Conservation (phyloP, 768 basidiomycete species). For the Lactifluus subvellereus region DNA sequence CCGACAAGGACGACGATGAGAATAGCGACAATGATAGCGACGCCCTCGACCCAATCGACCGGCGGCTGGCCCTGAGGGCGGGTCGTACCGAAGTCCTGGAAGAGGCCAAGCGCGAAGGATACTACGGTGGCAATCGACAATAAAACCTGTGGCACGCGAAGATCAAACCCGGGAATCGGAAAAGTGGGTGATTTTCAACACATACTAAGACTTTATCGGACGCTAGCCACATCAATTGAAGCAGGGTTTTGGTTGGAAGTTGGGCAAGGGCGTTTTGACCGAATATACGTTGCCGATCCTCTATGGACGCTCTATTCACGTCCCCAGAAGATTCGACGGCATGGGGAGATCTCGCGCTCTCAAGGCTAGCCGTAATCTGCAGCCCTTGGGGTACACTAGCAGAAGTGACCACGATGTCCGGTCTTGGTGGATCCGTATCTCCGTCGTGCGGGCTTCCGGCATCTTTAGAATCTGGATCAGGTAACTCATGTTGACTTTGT, state of each 20-base stretch:
- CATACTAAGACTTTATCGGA: constrained; percentile 60
- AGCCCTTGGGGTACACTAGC: constrained; percentile 28
- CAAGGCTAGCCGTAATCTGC: constrained; percentile 17
- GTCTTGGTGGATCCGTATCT: constrained; percentile 29
- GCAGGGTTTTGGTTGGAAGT: constrained; percentile 43
- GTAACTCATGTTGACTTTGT: not conserved
- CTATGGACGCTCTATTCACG: constrained; percentile 34
- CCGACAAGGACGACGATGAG: constrained; percentile 81
- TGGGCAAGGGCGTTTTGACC: constrained; percentile 48
- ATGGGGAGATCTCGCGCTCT: not conserved
- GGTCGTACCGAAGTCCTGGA: constrained; percentile 82
- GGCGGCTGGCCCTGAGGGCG: constrained; percentile 56
- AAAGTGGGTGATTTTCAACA: constrained; percentile 16
- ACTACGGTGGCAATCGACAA: constrained; percentile 89
- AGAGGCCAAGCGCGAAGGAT: constrained; percentile 89
- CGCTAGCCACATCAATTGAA: constrained; percentile 56
- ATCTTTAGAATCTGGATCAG: not conserved
- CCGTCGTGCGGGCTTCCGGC: constrained; percentile 13
- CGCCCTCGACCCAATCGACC: constrained; percentile 97
- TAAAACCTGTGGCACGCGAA: constrained; percentile 58
- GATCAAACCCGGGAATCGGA: constrained; percentile 27
- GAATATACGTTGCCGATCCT: constrained; percentile 44
- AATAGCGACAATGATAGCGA: constrained; percentile 73
- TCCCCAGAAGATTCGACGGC: not conserved
- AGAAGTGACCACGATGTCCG: constrained; percentile 37